A percentile compares a stretch with the other conserved stretches of the same genome.
Conservation (phyloP, 2,329 filamentous ascomycete species). For the Cadophora gregata region DNA sequence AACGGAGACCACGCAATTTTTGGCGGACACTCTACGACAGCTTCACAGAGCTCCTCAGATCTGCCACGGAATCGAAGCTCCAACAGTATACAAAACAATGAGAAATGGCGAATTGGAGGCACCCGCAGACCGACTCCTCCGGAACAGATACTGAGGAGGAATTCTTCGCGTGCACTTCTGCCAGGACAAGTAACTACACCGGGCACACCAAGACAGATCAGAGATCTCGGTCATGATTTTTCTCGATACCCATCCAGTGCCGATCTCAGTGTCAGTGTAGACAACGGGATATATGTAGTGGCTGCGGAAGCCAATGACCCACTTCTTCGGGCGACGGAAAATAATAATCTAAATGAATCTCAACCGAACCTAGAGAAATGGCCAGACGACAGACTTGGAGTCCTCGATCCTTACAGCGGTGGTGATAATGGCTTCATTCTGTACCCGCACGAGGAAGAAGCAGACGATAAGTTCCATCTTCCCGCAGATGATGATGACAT, state of each 20-base stretch:
- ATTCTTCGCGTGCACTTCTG: slow-evolving; percentile 28
- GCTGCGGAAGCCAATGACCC: slow-evolving; percentile 15
- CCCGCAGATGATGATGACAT: slow-evolving; percentile 56
- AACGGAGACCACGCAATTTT: slow-evolving; percentile 17
- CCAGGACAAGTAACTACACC: slow-evolving; percentile 17
- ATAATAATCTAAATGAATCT: slow-evolving; percentile 36
- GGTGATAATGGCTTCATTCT: slow-evolving; percentile 49
- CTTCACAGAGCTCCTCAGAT: slow-evolving; percentile 34
- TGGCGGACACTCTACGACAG: slow-evolving; percentile 22
- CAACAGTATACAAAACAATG: slow-evolving; percentile 12
- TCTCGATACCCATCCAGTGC: slow-evolving; percentile 42
- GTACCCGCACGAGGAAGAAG: slow-evolving; percentile 56
- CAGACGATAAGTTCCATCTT: slow-evolving; percentile 60
- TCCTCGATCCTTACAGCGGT: slow-evolving; percentile 50
- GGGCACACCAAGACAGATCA: slow-evolving; percentile 33
- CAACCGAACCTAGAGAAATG: slow-evolving; percentile 44
- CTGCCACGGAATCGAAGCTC: slow-evolving; percentile 19
- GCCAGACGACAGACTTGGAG: slow-evolving; percentile 55
- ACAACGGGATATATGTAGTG: slow-evolving; percentile 12
- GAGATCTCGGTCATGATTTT: slow-evolving; percentile 42
- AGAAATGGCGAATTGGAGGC: slow-evolving; percentile 21
- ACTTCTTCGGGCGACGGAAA: slow-evolving; percentile 30
- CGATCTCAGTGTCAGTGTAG: slow-evolving; percentile 9
- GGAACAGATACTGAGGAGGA: slow-evolving; percentile 35
- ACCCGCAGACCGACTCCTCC: slow-evolving; percentile 26